Evolutionary conservation across 257 asterid genomes (phyloP).

Genomic region (Jacaranda mimosifolia): DNA sequence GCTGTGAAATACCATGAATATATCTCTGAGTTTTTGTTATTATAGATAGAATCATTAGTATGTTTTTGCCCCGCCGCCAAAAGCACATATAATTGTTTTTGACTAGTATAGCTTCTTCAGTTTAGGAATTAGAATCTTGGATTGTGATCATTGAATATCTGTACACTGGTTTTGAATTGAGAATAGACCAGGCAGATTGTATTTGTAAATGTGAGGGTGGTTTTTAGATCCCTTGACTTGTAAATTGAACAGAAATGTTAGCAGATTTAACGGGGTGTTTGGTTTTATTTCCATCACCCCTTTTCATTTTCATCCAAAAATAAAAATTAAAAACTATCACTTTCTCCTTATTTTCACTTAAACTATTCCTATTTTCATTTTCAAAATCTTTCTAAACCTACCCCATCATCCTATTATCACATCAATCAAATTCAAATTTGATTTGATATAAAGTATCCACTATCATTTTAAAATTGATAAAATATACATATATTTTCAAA

Average conservation of each 20-base stretch:
- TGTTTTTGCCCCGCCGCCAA: slow-evolving; percentile 23
- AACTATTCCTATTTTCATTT: no score
- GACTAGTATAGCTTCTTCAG: slow-evolving; percentile 17
- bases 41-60: slow-evolving; percentile 26
- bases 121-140: slow-evolving; percentile 24
- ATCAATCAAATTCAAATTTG: no score
- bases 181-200: background rate
- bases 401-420: no score
- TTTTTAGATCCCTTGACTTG: background rate
- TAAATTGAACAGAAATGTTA: slow-evolving; percentile 18
- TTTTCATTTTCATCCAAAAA: no score
- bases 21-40: slow-evolving; percentile 17
- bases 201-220: slow-evolving; percentile 24
- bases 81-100: slow-evolving; percentile 9
- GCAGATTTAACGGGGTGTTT: no score
- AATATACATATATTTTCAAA: no score
- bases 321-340: no score
- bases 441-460: no score
- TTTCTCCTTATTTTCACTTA: no score
- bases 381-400: no score
- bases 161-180: background rate
- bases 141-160: slow-evolving; percentile 17
- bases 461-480: no score
- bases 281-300: no score
- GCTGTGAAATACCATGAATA: slow-evolving; percentile 31